These are phyloP conservation scores for Arabidopsis lyrata DNA, from an alignment of 441 rosid genomes.

Conservation along the genomic window DNA sequence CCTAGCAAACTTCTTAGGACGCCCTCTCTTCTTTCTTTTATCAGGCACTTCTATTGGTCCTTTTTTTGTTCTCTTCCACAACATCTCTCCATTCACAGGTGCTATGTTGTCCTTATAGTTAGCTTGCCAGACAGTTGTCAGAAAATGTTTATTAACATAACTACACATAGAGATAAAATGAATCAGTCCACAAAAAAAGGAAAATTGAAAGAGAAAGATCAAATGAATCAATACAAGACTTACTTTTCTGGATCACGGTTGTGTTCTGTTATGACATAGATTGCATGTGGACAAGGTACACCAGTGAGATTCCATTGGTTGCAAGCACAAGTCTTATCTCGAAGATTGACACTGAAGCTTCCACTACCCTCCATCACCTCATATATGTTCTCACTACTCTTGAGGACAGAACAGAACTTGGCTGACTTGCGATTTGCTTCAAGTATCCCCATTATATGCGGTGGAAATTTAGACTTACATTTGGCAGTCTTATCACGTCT, in stretches of 20 bases:
- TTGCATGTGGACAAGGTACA: background rate
- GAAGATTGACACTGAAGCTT: too few species aligned
- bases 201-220: too few species aligned
- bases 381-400: too few species aligned
- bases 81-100: background rate
- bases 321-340: background rate
- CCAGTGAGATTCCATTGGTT: conserved; percentile 6
- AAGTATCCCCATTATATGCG: too few species aligned
- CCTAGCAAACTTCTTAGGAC: too few species aligned
- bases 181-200: too few species aligned
- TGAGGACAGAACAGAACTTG: too few species aligned
- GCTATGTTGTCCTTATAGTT: background rate
- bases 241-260: conserved; percentile 2
- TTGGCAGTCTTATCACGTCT: too few species aligned
- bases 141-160: background rate
- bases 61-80: background rate
- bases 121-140: background rate
- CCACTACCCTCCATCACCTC: too few species aligned
- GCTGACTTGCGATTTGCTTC: too few species aligned
- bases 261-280: background rate
- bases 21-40: too few species aligned
- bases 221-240: background rate
- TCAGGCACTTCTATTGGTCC: background rate
- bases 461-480: too few species aligned
- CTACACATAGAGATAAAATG: background rate